Evolutionary conservation across 1,139 yeast genomes (phyloP).

Genomic region (Candida labiduridarum): DNA sequence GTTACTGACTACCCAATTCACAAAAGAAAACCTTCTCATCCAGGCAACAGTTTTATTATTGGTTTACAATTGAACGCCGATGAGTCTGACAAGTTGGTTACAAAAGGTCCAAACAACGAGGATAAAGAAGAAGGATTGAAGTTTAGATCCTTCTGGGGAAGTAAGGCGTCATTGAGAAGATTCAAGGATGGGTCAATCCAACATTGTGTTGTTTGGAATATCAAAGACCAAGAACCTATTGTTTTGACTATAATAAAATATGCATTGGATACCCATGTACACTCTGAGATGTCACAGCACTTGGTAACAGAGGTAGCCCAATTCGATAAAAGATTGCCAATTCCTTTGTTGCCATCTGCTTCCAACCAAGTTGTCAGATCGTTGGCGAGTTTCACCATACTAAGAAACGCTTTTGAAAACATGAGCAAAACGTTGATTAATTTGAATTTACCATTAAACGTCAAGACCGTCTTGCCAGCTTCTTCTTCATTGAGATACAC

Average conservation of each 20-base stretch:
- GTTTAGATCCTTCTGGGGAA: constrained; percentile 90
- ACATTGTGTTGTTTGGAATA: constrained; percentile 87
- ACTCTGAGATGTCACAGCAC: constrained; percentile 45
- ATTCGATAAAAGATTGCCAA: constrained; percentile 57
- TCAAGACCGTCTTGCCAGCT: constrained; percentile 73
- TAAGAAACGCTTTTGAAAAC: constrained; percentile 67
- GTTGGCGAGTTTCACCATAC: constrained; percentile 52
- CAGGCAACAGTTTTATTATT: constrained; percentile 44
- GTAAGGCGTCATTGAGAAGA: constrained; percentile 79
- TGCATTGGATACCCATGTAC: constrained; percentile 64
- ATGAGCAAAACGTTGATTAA: constrained; percentile 56
- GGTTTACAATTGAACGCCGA: constrained; percentile 74
- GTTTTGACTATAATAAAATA: constrained; percentile 67
- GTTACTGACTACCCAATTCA: constrained; percentile 46
- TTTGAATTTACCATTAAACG: constrained; percentile 68
- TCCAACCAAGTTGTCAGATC: constrained; percentile 56
- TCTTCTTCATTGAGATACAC: constrained; percentile 74
- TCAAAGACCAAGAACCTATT: constrained; percentile 62
- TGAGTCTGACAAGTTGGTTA: constrained; percentile 77
- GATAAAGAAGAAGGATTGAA: constrained; percentile 57
- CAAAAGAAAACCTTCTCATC: constrained; percentile 56
- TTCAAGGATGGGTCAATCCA: constrained; percentile 88
- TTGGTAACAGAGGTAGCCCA: constrained; percentile 42
- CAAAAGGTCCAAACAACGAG: constrained; percentile 80
- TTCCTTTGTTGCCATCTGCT: constrained; percentile 61